These are phyloP conservation scores for Colletotrichum filicis DNA, from an alignment of 2,329 filamentous ascomycete species.

Conservation along the genomic window DNA sequence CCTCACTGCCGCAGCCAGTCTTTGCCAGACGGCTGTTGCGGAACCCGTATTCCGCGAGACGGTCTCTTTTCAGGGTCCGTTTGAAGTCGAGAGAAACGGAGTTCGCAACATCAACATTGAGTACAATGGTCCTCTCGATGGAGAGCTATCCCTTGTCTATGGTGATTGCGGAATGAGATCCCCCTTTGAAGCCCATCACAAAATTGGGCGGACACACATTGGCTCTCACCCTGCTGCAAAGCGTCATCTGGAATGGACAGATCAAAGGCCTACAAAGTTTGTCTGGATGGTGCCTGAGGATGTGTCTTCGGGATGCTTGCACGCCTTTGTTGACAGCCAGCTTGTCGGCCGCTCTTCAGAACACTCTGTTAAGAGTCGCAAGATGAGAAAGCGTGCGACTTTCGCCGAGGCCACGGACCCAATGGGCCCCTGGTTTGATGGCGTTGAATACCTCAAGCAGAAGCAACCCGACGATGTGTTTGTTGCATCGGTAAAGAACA, in stretches of 20 bases:
- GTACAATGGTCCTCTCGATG: constrained; percentile 37
- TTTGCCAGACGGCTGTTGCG: constrained; percentile 9
- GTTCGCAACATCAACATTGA: constrained; percentile 39
- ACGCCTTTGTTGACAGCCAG: constrained; percentile 37
- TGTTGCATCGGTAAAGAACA: constrained; percentile 39
- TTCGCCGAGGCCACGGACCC: constrained; percentile 37
- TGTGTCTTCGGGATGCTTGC: constrained; percentile 34
- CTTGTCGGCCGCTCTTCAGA: constrained; percentile 37
- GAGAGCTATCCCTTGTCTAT: constrained; percentile 35
- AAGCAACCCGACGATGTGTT: constrained; percentile 39
- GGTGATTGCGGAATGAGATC: constrained; percentile 32
- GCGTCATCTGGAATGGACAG: constrained; percentile 36
- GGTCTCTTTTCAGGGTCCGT: constrained; percentile 20
- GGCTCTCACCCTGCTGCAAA: constrained; percentile 37
- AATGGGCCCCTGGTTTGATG: constrained; percentile 40
- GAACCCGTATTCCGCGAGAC: constrained; percentile 16
- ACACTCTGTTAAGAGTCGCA: constrained; percentile 28
- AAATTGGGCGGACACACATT: constrained; percentile 38
- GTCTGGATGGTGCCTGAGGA: constrained; percentile 37
- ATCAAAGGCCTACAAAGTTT: constrained; percentile 36
- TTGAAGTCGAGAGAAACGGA: constrained; percentile 32
- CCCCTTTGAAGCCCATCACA: constrained; percentile 27
- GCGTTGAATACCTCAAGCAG: constrained; percentile 40
- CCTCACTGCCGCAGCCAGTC: constrained; percentile 11
- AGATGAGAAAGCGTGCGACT: constrained; percentile 14